A percentile compares a stretch with the other conserved stretches of the same genome.
Evolutionary conservation across 2,329 filamentous ascomycete species (phyloP).

Genomic region (Diplodia corticola): DNA sequence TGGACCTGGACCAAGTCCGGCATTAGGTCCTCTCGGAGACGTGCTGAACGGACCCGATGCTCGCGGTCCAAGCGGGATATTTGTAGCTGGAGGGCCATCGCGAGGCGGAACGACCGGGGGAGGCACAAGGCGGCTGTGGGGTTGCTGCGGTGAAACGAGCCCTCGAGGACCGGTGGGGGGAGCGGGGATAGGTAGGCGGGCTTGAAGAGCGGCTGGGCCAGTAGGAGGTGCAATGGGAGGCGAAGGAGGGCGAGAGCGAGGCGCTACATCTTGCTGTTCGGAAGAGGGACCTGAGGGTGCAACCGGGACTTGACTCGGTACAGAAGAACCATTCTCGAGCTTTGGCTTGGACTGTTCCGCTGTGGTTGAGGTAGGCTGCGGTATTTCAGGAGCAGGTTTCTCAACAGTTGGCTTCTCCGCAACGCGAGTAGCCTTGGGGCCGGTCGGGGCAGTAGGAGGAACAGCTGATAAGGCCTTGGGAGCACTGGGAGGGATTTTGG

Average conservation of each 20-base stretch:
- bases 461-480: slow-evolving; percentile 36
- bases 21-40: slow-evolving; percentile 35
- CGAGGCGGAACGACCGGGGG: slow-evolving; percentile 29
- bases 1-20: slow-evolving; percentile 8
- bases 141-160: slow-evolving; percentile 19
- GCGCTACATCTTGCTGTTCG: slow-evolving; percentile 7
- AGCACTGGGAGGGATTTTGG: slow-evolving; percentile 36
- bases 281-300: slow-evolving; percentile 23
- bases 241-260: slow-evolving; percentile 20
- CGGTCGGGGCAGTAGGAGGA: slow-evolving; percentile 21
- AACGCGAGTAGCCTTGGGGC: slow-evolving; percentile 37
- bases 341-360: slow-evolving; percentile 25
- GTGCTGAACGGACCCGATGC: slow-evolving; percentile 33
- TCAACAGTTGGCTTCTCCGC: slow-evolving; percentile 33
- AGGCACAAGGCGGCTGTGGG: slow-evolving; percentile 16
- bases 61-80: slow-evolving; percentile 34
- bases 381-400: slow-evolving; percentile 11
- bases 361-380: slow-evolving; percentile 27
- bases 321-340: background rate
- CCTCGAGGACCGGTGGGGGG: slow-evolving; percentile 22
- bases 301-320: background rate
- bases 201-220: slow-evolving; percentile 18
- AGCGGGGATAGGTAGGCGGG: slow-evolving; percentile 7
- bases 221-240: slow-evolving; percentile 19
- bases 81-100: slow-evolving; percentile 33